phyloP scores from a whole-genome alignment of 2,329 filamentous ascomycete species.

The Fusarium siculi region DNA sequence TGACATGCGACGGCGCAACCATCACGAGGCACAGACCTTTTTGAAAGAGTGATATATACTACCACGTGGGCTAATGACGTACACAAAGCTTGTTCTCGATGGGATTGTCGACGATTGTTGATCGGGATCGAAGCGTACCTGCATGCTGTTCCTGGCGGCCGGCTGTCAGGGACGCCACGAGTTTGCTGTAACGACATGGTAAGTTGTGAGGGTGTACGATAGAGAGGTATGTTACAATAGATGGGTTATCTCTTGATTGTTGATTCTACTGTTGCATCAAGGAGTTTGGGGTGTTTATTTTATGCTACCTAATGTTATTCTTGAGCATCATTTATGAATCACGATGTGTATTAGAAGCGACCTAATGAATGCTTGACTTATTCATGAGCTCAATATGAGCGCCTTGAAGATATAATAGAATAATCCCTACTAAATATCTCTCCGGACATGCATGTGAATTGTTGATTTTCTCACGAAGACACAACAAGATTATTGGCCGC shows the following conservation, averaged over 20 bases:
- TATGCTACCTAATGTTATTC: background rate
- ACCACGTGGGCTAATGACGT: constrained; percentile 41
- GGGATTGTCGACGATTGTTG: constrained; percentile 18
- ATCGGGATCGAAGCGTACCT: constrained; percentile 25
- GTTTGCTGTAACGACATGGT: constrained; percentile 19
- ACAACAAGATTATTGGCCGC: background rate
- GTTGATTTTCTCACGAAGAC: background rate
- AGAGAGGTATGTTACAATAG: background rate
- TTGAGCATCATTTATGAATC: background rate
- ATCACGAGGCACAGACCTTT: constrained; percentile 33
- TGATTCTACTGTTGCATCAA: background rate
- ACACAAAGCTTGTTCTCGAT: constrained; percentile 2
- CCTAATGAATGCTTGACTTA: background rate
- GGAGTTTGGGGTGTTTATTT: background rate
- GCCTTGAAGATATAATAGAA: background rate
- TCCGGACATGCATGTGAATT: background rate
- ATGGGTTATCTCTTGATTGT: background rate
- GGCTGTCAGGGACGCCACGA: constrained; percentile 29
- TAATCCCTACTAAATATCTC: background rate
- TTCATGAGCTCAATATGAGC: background rate
- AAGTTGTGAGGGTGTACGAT: background rate
- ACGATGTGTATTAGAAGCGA: background rate
- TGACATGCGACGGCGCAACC: constrained; percentile 35
- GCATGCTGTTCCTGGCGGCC: constrained; percentile 33
- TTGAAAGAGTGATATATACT: constrained; percentile 3